Percentiles rank a stretch among this genome's conserved stretches.
Conservation (phyloP, 2,329 filamentous ascomycete genomes). For the Rachicladosporium sp. region DNA sequence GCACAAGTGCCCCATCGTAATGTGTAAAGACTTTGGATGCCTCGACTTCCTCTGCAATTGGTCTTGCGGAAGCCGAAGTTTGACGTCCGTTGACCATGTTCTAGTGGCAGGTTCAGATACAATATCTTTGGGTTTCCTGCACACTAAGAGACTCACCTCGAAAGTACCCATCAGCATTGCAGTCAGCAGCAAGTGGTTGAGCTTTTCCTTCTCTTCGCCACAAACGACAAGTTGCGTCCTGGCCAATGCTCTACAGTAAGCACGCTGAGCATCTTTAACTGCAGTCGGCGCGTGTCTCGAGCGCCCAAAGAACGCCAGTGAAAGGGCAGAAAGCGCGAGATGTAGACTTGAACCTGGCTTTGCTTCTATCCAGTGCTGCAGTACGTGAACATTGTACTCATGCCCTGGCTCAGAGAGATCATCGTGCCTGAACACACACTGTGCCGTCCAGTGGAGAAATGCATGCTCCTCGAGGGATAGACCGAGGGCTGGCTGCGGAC, state of each 20-base stretch:
- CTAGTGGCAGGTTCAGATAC: too few relatives aligned
- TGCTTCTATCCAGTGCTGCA: constrained; percentile 6
- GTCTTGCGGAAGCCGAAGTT: constrained; percentile 1
- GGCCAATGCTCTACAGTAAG: constrained; percentile 7
- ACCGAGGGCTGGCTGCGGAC: constrained; percentile 1
- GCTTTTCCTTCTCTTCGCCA: constrained; percentile 8
- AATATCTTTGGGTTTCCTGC: too few relatives aligned
- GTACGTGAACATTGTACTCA: constrained; percentile 13
- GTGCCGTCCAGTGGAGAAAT: constrained; percentile 14
- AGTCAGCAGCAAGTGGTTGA: constrained; percentile 14
- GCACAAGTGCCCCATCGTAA: constrained; percentile 12
- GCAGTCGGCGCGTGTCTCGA: constrained; percentile 7
- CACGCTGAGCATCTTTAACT: constrained; percentile 5
- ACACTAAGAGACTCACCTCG: constrained; percentile 1
- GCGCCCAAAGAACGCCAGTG: constrained; percentile 13
- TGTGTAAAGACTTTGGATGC: constrained; percentile 10
- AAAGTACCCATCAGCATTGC: constrained; percentile 15
- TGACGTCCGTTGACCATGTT: too few relatives aligned
- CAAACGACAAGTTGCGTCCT: constrained; percentile 10
- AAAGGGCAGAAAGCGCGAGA: constrained; percentile 13
- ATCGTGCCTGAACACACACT: constrained; percentile 10
- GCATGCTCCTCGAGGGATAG: constrained; percentile 12
- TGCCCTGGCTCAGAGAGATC: constrained; percentile 12
- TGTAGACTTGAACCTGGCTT: constrained; percentile 12
- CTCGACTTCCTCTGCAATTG: not conserved